These are phyloP conservation scores for Beauveria sp. DNA, from an alignment of 2,329 filamentous ascomycete genomes.

Conservation along the genomic window DNA sequence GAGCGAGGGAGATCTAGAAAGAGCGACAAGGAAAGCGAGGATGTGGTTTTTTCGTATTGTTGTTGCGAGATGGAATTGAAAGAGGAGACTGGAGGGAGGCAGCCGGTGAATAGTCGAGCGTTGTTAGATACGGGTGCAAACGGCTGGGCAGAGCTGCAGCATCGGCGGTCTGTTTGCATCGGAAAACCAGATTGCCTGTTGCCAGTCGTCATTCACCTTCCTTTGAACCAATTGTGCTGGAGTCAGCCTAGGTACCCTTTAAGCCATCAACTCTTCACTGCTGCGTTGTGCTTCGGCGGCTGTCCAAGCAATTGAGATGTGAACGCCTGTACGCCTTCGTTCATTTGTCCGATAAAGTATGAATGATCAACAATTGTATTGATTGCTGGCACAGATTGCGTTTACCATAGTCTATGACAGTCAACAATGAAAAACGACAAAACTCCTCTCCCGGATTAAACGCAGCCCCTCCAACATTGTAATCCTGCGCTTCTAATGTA, in stretches of 20 bases:
- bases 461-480: not conserved
- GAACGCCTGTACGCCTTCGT: too few relatives aligned
- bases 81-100: not conserved
- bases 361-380: not conserved
- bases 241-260: too few relatives aligned
- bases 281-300: not conserved
- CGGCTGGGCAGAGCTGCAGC: not conserved
- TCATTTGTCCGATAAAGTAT: too few relatives aligned
- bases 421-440: not conserved
- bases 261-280: too few relatives aligned
- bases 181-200: not conserved
- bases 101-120: too few relatives aligned
- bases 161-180: not conserved
- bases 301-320: too few relatives aligned
- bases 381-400: not conserved
- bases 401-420: not conserved
- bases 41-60: not conserved
- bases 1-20: not conserved
- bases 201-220: not conserved
- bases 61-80: not conserved
- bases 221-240: not conserved
- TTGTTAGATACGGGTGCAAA: not conserved
- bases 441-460: not conserved
- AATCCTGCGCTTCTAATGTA: not conserved
- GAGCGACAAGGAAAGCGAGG: conserved; percentile 14